These are phyloP conservation scores for Phytophthora pluvialis DNA, from an alignment of 352 stramenopile genomes.

Conservation along the genomic window DNA sequence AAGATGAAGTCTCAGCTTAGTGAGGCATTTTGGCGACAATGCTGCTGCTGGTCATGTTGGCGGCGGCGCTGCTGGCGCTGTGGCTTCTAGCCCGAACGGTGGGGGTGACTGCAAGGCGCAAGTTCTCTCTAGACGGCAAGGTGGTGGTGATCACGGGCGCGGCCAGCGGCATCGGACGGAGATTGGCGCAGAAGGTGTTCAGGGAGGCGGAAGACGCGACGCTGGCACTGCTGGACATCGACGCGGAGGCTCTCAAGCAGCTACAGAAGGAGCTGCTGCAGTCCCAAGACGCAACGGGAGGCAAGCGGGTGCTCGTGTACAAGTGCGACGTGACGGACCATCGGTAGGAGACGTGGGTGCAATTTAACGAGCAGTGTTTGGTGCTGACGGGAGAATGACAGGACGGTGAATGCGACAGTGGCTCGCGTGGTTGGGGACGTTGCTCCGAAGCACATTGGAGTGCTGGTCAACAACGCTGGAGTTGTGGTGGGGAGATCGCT, in stretches of 20 bases:
- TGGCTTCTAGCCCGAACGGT: slow-evolving; percentile 10
- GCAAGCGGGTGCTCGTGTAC: slow-evolving; percentile 42
- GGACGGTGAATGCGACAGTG: slow-evolving; percentile 44
- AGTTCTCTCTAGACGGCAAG: slow-evolving; percentile 52
- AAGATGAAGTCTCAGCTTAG: not conserved
- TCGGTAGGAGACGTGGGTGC: slow-evolving; percentile 35
- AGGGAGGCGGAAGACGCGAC: slow-evolving; percentile 36
- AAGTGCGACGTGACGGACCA: slow-evolving; percentile 74
- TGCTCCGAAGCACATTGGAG: slow-evolving; percentile 50
- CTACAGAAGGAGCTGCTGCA: slow-evolving; percentile 34
- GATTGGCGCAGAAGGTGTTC: slow-evolving; percentile 48
- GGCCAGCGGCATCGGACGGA: slow-evolving; percentile 58
- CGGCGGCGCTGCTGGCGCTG: slow-evolving; percentile 9
- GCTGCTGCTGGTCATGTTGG: slow-evolving; percentile 4
- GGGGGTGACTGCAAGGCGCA: not conserved
- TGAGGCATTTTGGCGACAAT: not conserved
- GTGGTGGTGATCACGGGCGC: slow-evolving; percentile 77
- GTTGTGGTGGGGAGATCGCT: slow-evolving; percentile 53
- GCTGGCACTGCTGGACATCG: slow-evolving; percentile 70
- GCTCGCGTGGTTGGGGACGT: slow-evolving; percentile 34
- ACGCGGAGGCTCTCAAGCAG: slow-evolving; percentile 43
- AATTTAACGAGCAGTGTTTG: not conserved
- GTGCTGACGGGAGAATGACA: slow-evolving; percentile 13
- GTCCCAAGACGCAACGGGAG: not conserved
- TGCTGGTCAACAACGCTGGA: slow-evolving; percentile 74